Percentiles rank a stretch among this genome's conserved stretches.
Conservation (phyloP, 768 basidiomycete genomes). For the Rhodotorula paludigena region DNA sequence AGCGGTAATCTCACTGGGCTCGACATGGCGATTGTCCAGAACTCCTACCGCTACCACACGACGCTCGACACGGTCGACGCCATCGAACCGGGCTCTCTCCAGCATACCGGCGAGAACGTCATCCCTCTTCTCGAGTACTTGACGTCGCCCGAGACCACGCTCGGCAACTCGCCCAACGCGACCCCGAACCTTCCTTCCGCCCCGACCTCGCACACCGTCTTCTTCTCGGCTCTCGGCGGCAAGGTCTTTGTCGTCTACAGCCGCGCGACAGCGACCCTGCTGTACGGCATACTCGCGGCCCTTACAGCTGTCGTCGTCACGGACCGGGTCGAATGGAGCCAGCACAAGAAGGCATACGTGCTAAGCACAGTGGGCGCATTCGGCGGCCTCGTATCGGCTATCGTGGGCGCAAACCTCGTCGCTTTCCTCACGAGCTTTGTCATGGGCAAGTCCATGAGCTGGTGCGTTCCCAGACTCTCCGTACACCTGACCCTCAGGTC, state of each 20-base stretch:
- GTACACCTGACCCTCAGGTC: background rate
- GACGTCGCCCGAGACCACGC: conserved; percentile 57
- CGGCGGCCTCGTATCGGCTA: conserved; percentile 56
- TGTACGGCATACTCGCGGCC: conserved; percentile 33
- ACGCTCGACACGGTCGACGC: conserved; percentile 16
- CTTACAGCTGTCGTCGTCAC: conserved; percentile 32
- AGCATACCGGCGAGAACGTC: conserved; percentile 86
- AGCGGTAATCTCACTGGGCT: conserved; percentile 71
- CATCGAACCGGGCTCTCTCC: conserved; percentile 58
- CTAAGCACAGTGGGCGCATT: conserved; percentile 55
- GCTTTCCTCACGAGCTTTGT: conserved; percentile 64
- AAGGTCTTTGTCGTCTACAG: conserved; percentile 59
- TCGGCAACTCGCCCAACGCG: conserved; percentile 40
- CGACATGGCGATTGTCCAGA: conserved; percentile 89
- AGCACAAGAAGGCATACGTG: conserved; percentile 39
- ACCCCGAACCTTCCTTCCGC: conserved; percentile 61
- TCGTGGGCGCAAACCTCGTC: conserved; percentile 63
- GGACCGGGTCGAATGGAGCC: conserved; percentile 36
- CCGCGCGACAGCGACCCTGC: conserved; percentile 43
- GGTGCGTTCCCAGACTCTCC: conserved; percentile 46
- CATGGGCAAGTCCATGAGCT: conserved; percentile 69
- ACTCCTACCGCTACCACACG: conserved; percentile 87
- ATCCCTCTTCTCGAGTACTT: conserved; percentile 72
- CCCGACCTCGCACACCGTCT: conserved; percentile 56
- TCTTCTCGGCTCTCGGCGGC: conserved; percentile 64